A percentile compares a stretch with the other conserved stretches of the same genome.
Conservation (phyloP, 129 eudicot genomes). For the Tanacetum coccineum region DNA sequence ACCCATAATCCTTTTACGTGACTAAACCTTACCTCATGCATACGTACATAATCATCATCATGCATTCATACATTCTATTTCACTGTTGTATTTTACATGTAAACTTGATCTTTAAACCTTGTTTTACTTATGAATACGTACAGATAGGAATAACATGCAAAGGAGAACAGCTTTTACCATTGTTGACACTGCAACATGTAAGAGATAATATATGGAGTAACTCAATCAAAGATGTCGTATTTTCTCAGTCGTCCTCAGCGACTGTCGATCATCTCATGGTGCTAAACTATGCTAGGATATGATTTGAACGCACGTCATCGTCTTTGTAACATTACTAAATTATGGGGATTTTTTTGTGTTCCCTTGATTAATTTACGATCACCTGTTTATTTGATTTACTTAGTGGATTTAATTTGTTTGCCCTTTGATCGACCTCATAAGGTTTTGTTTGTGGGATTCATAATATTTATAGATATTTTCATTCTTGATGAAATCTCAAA, state of each 20-base stretch:
- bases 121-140: background rate
- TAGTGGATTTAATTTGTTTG: background rate
- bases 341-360: background rate
- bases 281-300: conserved; percentile 46
- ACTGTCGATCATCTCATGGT: conserved; percentile 49
- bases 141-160: conserved; percentile 89
- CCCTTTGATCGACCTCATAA: background rate
- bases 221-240: conserved; percentile 15
- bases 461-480: background rate
- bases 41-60: conserved; percentile 19
- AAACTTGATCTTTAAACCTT: too few species aligned
- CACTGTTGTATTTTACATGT: too few species aligned
- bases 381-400: background rate
- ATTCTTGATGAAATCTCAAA: background rate
- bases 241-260: conserved; percentile 22
- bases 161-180: conserved; percentile 62
- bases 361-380: background rate
- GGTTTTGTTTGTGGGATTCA: background rate
- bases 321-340: background rate
- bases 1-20: conserved; percentile 20
- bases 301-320: conserved; percentile 11
- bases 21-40: conserved; percentile 48
- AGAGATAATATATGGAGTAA: conserved; percentile 67
- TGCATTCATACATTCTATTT: conserved; percentile 1
- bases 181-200: conserved; percentile 70